Conservation (phyloP, 257 asterid species). For the Solanum corneliomulleri region DNA sequence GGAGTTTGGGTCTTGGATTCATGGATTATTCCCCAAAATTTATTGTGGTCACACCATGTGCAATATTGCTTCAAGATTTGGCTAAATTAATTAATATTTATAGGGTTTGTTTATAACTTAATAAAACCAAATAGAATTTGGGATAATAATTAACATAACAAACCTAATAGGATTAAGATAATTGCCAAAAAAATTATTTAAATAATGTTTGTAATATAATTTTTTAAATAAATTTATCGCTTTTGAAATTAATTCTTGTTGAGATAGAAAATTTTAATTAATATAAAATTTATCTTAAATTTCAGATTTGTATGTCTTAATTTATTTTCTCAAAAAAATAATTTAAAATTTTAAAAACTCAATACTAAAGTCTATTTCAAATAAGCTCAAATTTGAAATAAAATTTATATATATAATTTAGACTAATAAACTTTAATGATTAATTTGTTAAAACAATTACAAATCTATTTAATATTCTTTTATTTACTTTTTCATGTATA, state of each 20-base stretch:
- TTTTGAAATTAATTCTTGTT: background rate
- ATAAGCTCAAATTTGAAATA: background rate
- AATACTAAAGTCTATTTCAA: background rate
- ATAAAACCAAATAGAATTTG: background rate
- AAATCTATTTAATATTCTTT: too few relatives aligned
- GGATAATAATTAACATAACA: background rate
- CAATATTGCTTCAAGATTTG: background rate
- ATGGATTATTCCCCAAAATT: background rate
- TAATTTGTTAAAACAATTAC: background rate
- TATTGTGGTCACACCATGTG: background rate
- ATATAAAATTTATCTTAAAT: background rate
- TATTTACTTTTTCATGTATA: background rate
- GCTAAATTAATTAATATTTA: background rate
- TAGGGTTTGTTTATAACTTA: background rate
- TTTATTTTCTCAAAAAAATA: too few relatives aligned
- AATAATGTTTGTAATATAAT: too few relatives aligned
- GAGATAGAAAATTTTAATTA: background rate
- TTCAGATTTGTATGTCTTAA: background rate
- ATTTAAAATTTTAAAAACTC: too few relatives aligned
- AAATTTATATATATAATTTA: too few relatives aligned
- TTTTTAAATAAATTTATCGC: background rate
- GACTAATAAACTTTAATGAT: background rate
- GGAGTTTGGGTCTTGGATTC: conserved; percentile 16
- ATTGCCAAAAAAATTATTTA: background rate
- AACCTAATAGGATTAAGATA: background rate